These are phyloP conservation scores for Melanopsichium pennsylvanicum DNA, from an alignment of 1,284 basidiomycete genomes.

Conservation along the genomic window DNA sequence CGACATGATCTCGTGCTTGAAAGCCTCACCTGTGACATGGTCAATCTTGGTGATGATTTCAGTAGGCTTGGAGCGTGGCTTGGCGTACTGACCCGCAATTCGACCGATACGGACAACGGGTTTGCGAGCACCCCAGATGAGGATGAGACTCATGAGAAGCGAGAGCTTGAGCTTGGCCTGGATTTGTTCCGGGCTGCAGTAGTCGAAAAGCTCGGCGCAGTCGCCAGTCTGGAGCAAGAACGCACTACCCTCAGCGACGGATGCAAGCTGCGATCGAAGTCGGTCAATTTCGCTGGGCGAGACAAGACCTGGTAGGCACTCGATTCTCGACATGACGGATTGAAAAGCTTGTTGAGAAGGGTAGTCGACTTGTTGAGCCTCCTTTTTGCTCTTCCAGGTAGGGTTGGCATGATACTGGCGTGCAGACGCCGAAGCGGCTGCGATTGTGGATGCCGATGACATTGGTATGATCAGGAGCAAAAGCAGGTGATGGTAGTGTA, in stretches of 20 bases:
- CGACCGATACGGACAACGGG: conserved; percentile 60
- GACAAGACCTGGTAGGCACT: conserved; percentile 61
- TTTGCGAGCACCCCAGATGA: conserved; percentile 85
- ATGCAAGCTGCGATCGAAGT: conserved; percentile 54
- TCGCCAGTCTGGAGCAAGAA: conserved; percentile 97
- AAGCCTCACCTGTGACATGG: conserved; percentile 35
- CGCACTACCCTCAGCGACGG: conserved; percentile 69
- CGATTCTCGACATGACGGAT: conserved; percentile 46
- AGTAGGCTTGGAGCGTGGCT: conserved; percentile 85
- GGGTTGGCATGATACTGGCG: conserved; percentile 40
- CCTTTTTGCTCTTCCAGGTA: conserved; percentile 56
- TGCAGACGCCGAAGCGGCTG: conserved; percentile 18
- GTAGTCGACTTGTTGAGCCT: conserved; percentile 62
- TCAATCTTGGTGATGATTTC: conserved; percentile 70
- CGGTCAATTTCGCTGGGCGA: conserved; percentile 59
- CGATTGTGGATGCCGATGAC: conserved; percentile 1
- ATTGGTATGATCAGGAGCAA: not conserved
- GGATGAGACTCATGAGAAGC: conserved; percentile 91
- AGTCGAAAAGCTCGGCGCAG: conserved; percentile 76
- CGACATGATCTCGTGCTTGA: conserved; percentile 70
- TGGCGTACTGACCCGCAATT: conserved; percentile 80
- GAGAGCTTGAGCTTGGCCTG: conserved; percentile 92
- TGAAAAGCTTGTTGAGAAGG: conserved; percentile 43
- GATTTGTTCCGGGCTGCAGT: conserved; percentile 83
- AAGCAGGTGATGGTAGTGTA: not conserved